These are phyloP conservation scores for Peronospora belbahrii DNA, from an alignment of 352 stramenopile species.

Conservation along the genomic window DNA sequence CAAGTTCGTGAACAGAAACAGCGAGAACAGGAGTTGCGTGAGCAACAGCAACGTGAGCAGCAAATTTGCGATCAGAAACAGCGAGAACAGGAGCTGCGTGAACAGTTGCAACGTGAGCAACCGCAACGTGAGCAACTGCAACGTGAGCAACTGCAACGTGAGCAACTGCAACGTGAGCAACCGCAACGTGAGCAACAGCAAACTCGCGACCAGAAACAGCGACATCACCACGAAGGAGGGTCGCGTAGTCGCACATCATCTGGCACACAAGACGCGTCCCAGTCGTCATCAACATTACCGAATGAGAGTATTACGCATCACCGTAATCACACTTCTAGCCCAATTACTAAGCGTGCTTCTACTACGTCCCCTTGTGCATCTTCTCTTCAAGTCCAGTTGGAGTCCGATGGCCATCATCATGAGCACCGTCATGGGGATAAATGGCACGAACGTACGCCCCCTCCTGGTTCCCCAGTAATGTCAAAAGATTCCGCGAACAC, in stretches of 20 bases:
- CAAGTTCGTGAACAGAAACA: no score
- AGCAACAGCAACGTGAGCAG: conserved; percentile 9
- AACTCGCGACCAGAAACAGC: conserved; percentile 13
- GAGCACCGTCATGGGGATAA: conserved; percentile 16
- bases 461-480: conserved; percentile 18
- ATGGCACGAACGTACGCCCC: conserved; percentile 10
- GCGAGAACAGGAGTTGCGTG: no score
- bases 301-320: conserved; percentile 5
- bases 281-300: conserved; percentile 6
- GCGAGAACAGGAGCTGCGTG: conserved; percentile 5
- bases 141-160: conserved; percentile 15
- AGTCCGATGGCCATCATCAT: conserved; percentile 7
- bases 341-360: conserved; percentile 20
- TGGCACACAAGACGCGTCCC: conserved; percentile 25
- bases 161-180: no score
- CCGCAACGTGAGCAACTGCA: conserved; percentile 11
- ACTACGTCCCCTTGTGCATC: conserved; percentile 20
- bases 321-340: conserved; percentile 17
- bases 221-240: background rate
- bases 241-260: conserved; percentile 25
- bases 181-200: no score
- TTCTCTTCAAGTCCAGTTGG: conserved; percentile 22
- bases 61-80: no score
- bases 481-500: background rate
- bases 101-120: conserved; percentile 15